Base-by-base conservation (phyloP, 73 alveolate genomes). In the Stentor roeselii region DNA sequence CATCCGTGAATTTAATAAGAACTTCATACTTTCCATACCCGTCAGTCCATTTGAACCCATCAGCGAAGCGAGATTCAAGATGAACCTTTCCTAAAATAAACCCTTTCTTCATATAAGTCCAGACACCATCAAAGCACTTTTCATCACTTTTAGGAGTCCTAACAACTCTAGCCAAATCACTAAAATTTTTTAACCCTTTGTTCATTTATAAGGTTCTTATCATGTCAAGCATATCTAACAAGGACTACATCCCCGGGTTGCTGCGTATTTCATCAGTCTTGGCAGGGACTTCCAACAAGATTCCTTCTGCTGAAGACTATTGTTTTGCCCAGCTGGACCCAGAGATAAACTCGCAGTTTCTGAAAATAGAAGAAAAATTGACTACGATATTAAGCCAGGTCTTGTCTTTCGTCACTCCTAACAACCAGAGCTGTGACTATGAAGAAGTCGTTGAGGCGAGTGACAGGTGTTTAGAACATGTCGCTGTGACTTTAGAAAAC, bases 401-500 rank as follows among this genome's bases (percentile, higher is more conserved):
- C 11, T 36, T 67, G 27, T 11, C 27, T 15, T 67, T 67, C 34
- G 80, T 67, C 41, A 67, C 80, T 30, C 80, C 80, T 30, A n/a
- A 67, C 27, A 67, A 36, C 14, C 42, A n/a, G 34, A 67, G 80
- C 41, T 21, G 42, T 21, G 80, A 67, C 42, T 67, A 67, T 67
- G 80, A 67, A 1, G 80, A 67, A 1, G 34, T 67, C 1, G 37
- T 67, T 21, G 80, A 67, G 34, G 80, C 80, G 1, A 32, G 41
- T 67, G 80, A 67, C 41, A 21, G 37, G 34, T 67, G 80, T 40
- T 67, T 67, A 67, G 80, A 67, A 67, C 37, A 67, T 2, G 80
- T 67, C 15, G 80, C 80, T 1, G 41, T 32, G 14, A 32, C 41
- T 1, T 32, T 67, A 21, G 80, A 67, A 27, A 67, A 67, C 34